A percentile compares a stretch with the other conserved stretches of the same genome.
These are phyloP conservation scores for Ogataea salicorniae DNA, from an alignment of 805 yeast species.

Conservation along the genomic window DNA sequence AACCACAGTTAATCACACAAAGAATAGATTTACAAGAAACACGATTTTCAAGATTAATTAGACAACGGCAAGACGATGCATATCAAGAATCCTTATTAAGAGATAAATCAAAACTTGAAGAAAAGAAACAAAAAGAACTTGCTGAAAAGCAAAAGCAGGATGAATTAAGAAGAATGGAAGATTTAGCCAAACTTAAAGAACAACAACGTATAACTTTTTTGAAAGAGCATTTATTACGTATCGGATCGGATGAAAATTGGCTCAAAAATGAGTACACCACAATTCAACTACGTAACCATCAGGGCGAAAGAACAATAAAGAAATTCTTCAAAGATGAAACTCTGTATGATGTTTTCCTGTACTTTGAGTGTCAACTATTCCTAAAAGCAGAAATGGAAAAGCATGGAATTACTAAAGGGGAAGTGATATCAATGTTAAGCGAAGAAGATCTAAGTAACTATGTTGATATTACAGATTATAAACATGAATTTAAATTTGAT, in stretches of 20 bases:
- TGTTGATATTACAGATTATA: conserved; percentile 10
- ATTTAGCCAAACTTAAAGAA: conserved; percentile 1
- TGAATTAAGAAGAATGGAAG: conserved; percentile 3
- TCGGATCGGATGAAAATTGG: conserved; percentile 10
- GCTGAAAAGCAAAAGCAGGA: conserved; percentile 14
- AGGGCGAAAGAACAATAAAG: conserved; percentile 46
- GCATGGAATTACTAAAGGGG: conserved; percentile 7
- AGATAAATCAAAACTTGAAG: conserved; percentile 50
- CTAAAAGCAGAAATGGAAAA: conserved; percentile 9
- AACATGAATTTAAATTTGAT: conserved; percentile 28
- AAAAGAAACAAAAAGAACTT: conserved; percentile 31
- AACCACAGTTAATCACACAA: conserved; percentile 56
- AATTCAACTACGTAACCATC: conserved; percentile 51
- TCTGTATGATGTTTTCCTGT: conserved; percentile 44
- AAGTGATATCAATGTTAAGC: conserved; percentile 8
- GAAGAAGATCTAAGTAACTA: conserved; percentile 3
- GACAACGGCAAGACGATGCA: conserved; percentile 63
- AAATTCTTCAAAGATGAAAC: conserved; percentile 37
- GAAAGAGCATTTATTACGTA: conserved; percentile 5
- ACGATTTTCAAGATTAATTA: conserved; percentile 50
- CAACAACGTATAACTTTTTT: conserved; percentile 22
- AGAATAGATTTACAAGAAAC: conserved; percentile 57
- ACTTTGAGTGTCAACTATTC: conserved; percentile 38
- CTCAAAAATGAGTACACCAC: conserved; percentile 31
- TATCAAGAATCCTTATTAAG: conserved; percentile 53